Conservation (phyloP, 1,139 yeast genomes). For the Blastobotrys indianensis region DNA sequence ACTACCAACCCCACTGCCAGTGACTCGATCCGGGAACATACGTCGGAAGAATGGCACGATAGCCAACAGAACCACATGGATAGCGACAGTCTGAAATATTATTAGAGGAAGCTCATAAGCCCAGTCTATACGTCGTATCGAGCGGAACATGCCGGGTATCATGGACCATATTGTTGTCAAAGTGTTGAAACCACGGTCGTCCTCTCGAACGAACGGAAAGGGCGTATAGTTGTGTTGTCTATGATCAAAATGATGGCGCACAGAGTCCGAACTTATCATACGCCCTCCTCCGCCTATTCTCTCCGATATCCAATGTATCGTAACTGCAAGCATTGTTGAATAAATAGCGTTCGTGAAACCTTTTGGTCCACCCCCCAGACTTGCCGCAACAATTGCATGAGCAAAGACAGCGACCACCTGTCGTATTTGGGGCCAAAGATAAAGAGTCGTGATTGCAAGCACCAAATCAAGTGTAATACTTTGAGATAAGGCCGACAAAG, state of each 20-base stretch:
- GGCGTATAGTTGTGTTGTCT: not conserved
- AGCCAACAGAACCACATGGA: conserved; percentile 29
- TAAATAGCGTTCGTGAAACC: conserved; percentile 31
- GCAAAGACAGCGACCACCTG: conserved; percentile 30
- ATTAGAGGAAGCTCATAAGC: conserved; percentile 27
- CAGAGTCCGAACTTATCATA: not conserved
- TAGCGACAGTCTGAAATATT: conserved; percentile 26
- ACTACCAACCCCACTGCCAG: not conserved
- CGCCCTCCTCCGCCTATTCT: too few species aligned
- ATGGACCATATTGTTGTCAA: conserved; percentile 22
- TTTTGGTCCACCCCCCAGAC: conserved; percentile 32
- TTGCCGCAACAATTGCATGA: conserved; percentile 33
- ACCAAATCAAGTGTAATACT: conserved; percentile 8
- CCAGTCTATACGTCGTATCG: conserved; percentile 27
- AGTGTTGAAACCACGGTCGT: conserved; percentile 20
- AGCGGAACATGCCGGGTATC: conserved; percentile 21
- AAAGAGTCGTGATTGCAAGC: conserved; percentile 24
- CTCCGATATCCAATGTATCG: too few species aligned
- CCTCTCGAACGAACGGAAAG: conserved; percentile 5
- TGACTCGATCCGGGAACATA: conserved; percentile 22
- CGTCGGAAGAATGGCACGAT: conserved; percentile 26
- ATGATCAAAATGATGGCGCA: not conserved
- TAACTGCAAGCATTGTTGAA: conserved; percentile 24
- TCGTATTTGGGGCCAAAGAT: conserved; percentile 24
- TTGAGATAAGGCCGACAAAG: not conserved